These are phyloP conservation scores for Lumnitzera littorea DNA, from an alignment of 345 rosid species.

Conservation along the genomic window DNA sequence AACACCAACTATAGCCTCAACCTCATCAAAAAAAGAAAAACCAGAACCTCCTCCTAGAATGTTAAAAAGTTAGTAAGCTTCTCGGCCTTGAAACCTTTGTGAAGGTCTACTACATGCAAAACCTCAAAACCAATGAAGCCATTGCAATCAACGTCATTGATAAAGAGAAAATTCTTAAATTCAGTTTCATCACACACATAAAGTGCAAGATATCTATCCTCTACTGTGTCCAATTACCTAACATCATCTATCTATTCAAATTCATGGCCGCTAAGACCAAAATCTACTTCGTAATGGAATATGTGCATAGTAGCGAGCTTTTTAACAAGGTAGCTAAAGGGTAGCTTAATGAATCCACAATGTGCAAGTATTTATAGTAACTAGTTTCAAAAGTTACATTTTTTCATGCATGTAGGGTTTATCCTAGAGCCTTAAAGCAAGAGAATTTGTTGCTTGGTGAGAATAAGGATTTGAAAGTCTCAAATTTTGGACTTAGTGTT, in stretches of 20 bases:
- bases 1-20: no score
- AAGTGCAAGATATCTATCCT: slow-evolving; percentile 80
- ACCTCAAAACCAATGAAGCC: slow-evolving; percentile 35
- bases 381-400: slow-evolving; percentile 63
- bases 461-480: slow-evolving; percentile 60
- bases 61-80: slow-evolving; percentile 62
- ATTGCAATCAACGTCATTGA: slow-evolving; percentile 83
- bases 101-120: slow-evolving; percentile 73
- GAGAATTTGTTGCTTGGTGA: slow-evolving; percentile 76
- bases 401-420: slow-evolving; percentile 76
- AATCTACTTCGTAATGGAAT: slow-evolving; percentile 87
- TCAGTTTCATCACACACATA: slow-evolving; percentile 59
- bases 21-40: no score
- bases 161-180: slow-evolving; percentile 59
- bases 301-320: slow-evolving; percentile 70
- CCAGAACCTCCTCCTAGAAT: slow-evolving; percentile 51
- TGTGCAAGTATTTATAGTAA: slow-evolving; percentile 66
- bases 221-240: slow-evolving; percentile 80
- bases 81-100: slow-evolving; percentile 87
- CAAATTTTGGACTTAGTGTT: slow-evolving; percentile 83
- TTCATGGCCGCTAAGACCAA: slow-evolving; percentile 84
- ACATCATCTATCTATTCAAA: slow-evolving; percentile 66
- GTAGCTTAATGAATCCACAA: slow-evolving; percentile 47
- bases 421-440: slow-evolving; percentile 82
- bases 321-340: slow-evolving; percentile 70